Evolutionary conservation across 345 rosid species (phyloP).

Genomic region (Rubroshorea leprosula): DNA sequence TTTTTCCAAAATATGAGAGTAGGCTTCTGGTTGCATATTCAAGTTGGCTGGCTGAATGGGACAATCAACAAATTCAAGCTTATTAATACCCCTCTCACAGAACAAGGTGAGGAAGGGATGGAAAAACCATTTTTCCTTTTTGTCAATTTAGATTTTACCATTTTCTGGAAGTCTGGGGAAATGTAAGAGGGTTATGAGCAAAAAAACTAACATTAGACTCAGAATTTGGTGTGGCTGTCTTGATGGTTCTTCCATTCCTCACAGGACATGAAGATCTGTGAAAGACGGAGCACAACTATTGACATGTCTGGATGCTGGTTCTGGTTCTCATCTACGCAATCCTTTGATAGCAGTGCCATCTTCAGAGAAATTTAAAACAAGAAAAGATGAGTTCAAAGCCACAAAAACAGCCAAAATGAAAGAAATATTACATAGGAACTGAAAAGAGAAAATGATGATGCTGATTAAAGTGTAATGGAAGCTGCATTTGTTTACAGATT

Average conservation of each 20-base stretch:
- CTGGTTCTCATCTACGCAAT: conserved; percentile 27
- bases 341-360: conserved; percentile 32
- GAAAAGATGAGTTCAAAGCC: background rate
- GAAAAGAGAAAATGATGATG: background rate
- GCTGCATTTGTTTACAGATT: too few species aligned
- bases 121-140: too few species aligned
- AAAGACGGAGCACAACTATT: conserved; percentile 25
- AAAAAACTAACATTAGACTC: background rate
- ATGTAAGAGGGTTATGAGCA: background rate
- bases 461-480: too few species aligned
- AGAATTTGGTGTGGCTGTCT: background rate
- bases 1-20: too few species aligned
- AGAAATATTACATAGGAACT: too few species aligned
- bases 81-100: too few species aligned
- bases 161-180: background rate
- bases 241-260: conserved; percentile 16
- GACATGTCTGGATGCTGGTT: conserved; percentile 26
- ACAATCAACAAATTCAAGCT: too few species aligned
- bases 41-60: too few species aligned
- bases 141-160: too few species aligned
- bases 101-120: too few species aligned
- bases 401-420: background rate
- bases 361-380: conserved; percentile 8
- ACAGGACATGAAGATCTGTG: conserved; percentile 16
- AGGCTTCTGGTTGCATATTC: too few species aligned